phyloP scores from a whole-genome alignment of 2,329 filamentous ascomycete species.

The Cercospora beticola region DNA sequence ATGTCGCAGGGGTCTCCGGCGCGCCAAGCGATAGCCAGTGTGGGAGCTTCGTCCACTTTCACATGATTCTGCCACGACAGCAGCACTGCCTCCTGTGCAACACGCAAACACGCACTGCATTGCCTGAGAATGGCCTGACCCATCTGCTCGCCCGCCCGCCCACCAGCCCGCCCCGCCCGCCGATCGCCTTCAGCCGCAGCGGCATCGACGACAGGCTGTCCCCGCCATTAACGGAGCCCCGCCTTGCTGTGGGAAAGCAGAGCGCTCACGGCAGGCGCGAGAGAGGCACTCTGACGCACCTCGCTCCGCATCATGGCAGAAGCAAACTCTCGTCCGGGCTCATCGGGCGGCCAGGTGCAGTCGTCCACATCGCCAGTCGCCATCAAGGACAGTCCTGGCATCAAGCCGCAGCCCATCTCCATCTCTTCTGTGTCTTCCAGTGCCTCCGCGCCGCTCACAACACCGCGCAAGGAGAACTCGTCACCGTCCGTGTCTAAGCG shows the following conservation, averaged over 20 bases:
- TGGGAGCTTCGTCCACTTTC: background rate
- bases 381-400: slow-evolving; percentile 1
- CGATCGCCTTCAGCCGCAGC: background rate
- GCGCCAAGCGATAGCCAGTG: background rate
- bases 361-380: background rate
- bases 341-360: background rate
- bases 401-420: slow-evolving; percentile 19
- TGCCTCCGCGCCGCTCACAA: slow-evolving; percentile 26
- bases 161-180: background rate
- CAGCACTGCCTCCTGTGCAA: background rate
- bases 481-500: slow-evolving; percentile 50
- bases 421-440: slow-evolving; percentile 26
- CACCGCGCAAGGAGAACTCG: slow-evolving; percentile 27
- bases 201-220: background rate
- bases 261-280: background rate
- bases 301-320: slow-evolving; percentile 5
- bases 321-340: background rate
- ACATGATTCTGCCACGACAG: slow-evolving; percentile 4
- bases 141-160: background rate
- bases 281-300: background rate
- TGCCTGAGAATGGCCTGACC: background rate
- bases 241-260: background rate
- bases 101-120: background rate
- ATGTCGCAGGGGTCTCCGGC: background rate
- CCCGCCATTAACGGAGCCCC: background rate